Conservation (phyloP, 345 rosid species). For the Excoecaria agallocha region DNA sequence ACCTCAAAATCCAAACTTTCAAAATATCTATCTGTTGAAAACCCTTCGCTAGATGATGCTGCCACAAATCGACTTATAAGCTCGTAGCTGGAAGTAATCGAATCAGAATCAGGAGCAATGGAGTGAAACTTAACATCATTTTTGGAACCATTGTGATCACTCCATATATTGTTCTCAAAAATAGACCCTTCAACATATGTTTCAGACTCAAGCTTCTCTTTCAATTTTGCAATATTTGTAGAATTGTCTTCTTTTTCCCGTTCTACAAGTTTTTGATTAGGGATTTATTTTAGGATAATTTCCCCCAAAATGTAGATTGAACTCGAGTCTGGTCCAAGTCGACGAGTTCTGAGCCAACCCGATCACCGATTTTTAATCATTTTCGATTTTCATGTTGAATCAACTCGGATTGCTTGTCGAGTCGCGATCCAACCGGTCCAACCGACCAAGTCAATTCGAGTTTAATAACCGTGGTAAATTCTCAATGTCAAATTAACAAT, state of each 20-base stretch:
- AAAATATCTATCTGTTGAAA: conserved; percentile 56
- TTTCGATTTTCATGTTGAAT: too few relatives aligned
- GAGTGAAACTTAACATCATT: conserved; percentile 35
- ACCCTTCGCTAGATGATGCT: conserved; percentile 47
- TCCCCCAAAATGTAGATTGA: too few relatives aligned
- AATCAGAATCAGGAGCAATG: conserved; percentile 28
- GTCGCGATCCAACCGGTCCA: too few relatives aligned
- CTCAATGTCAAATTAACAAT: too few relatives aligned
- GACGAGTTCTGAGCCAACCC: too few relatives aligned
- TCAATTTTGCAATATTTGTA: conserved; percentile 8
- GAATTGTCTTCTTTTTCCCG: conserved; percentile 19
- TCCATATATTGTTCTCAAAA: too few relatives aligned
- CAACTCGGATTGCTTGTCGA: too few relatives aligned
- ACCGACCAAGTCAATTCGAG: too few relatives aligned
- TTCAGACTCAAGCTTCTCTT: conserved; percentile 15
- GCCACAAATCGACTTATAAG: conserved; percentile 36
- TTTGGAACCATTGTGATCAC: conserved; percentile 16
- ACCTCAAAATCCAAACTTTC: conserved; percentile 26
- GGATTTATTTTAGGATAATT: too few relatives aligned
- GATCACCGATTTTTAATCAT: too few relatives aligned
- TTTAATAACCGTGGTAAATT: too few relatives aligned
- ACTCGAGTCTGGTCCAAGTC: too few relatives aligned
- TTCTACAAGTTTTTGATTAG: conserved; percentile 2
- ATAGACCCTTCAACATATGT: neutral
- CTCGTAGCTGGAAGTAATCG: conserved; percentile 54